Conservation (phyloP, 768 basidiomycete species). For the Xerocomus brunneocitrinus region DNA sequence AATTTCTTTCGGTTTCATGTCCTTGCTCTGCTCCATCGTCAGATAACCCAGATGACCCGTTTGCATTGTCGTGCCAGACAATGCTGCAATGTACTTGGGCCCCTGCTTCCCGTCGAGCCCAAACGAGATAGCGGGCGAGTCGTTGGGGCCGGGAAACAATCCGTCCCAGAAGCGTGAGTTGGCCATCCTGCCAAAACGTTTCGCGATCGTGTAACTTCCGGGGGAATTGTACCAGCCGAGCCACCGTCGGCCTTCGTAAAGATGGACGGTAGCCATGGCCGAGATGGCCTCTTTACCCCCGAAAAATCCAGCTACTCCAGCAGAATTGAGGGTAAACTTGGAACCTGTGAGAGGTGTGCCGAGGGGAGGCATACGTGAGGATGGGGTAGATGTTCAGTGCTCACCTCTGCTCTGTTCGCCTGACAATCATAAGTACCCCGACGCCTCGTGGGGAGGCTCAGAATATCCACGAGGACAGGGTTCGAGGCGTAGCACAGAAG, state of each 20-base stretch:
- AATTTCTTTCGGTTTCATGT: neutral
- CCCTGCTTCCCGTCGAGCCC: conserved; percentile 28
- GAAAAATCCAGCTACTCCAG: conserved; percentile 34
- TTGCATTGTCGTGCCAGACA: conserved; percentile 29
- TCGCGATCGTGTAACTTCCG: conserved; percentile 31
- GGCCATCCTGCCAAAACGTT: conserved; percentile 30
- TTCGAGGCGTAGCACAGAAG: neutral
- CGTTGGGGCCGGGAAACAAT: conserved; percentile 29
- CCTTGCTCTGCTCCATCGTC: conserved; percentile 16
- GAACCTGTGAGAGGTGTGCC: conserved; percentile 1
- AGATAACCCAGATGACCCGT: conserved; percentile 29
- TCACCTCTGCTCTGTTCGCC: neutral
- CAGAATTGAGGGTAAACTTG: conserved; percentile 23
- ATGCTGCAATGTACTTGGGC: conserved; percentile 24
- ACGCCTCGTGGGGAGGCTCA: neutral
- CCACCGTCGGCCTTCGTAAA: conserved; percentile 29
- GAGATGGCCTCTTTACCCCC: conserved; percentile 36
- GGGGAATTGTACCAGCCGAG: conserved; percentile 36
- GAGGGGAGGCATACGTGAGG: conserved; percentile 11
- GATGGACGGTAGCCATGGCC: conserved; percentile 32
- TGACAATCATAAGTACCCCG: conserved; percentile 1
- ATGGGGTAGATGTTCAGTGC: too few relatives aligned
- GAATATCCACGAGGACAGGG: neutral
- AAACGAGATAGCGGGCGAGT: conserved; percentile 24
- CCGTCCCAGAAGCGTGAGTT: conserved; percentile 31